These are phyloP conservation scores for Dictyostelium intermedium DNA, from an alignment of 78 protist genomes.

Conservation along the genomic window DNA sequence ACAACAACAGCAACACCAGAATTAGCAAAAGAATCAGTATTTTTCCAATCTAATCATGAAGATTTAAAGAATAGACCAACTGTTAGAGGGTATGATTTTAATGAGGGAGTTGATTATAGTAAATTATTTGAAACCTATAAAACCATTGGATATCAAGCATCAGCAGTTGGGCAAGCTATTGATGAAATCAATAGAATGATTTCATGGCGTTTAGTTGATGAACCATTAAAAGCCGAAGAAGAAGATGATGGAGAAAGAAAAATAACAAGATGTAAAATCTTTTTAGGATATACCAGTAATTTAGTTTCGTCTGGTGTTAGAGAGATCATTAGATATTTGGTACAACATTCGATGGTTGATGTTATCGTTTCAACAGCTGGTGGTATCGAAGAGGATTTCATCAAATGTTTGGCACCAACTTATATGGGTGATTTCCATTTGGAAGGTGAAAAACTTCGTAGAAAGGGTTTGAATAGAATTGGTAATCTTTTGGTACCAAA, in stretches of 20 bases:
- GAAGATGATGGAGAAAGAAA: constrained; percentile 39
- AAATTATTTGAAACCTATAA: constrained; percentile 82
- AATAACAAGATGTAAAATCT: constrained; percentile 83
- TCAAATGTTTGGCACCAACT: constrained; percentile 98
- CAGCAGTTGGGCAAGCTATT: constrained; percentile 92
- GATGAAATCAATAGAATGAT: constrained; percentile 94
- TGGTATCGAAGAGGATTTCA: constrained; percentile 99
- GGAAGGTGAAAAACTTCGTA: constrained; percentile 88
- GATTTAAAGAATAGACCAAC: constrained; percentile 9
- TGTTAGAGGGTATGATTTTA: constrained; percentile 58
- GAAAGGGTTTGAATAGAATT: constrained; percentile 95
- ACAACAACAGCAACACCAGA: background rate
- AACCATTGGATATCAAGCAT: constrained; percentile 96
- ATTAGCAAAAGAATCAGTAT: constrained; percentile 28
- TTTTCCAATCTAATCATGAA: constrained; percentile 13
- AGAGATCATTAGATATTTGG: constrained; percentile 94
- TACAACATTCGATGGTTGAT: constrained; percentile 86
- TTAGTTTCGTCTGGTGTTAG: constrained; percentile 97
- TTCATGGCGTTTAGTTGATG: constrained; percentile 80
- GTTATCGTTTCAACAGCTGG: constrained; percentile 99
- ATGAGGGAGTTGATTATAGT: constrained; percentile 48
- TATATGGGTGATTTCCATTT: constrained; percentile 95
- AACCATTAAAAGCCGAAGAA: constrained; percentile 69
- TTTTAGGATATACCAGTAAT: constrained; percentile 98
- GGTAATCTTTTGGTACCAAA: constrained; percentile 99